Evolutionary conservation across 2,329 filamentous ascomycete genomes (phyloP).

Genomic region (Xylaria sp.): DNA sequence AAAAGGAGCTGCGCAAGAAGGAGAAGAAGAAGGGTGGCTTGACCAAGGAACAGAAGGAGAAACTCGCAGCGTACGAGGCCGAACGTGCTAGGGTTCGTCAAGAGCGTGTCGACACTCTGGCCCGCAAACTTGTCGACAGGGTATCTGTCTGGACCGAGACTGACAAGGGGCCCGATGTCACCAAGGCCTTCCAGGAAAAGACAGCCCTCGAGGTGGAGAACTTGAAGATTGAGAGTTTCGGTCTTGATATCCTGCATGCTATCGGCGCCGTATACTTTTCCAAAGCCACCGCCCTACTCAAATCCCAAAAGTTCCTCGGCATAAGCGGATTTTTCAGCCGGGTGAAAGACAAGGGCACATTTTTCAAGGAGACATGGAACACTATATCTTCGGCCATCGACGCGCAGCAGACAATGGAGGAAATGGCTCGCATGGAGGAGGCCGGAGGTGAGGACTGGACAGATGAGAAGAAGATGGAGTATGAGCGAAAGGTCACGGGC

Average conservation of each 20-base stretch:
- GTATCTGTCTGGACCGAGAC: conserved; percentile 97
- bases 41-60: conserved; percentile 91
- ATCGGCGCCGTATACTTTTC: conserved; percentile 90
- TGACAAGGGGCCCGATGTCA: conserved; percentile 87
- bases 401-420: conserved; percentile 97
- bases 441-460: conserved; percentile 97
- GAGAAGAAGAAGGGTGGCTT: conserved; percentile 87
- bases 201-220: conserved; percentile 95
- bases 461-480: conserved; percentile 95
- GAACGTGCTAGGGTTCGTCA: conserved; percentile 86
- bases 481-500: conserved; percentile 93
- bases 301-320: conserved; percentile 96
- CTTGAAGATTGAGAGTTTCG: conserved; percentile 99
- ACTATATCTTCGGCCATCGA: conserved; percentile 97
- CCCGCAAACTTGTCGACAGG: conserved; percentile 86
- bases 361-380: conserved; percentile 98
- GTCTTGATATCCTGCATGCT: conserved; percentile 93
- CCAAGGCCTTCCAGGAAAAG: conserved; percentile 90
- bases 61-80: conserved; percentile 86
- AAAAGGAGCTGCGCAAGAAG: conserved; percentile 80
- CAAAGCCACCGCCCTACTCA: conserved; percentile 88
- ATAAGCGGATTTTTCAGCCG: conserved; percentile 94
- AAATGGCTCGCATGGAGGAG: conserved; percentile 97
- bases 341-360: conserved; percentile 93
- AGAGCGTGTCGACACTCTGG: conserved; percentile 86